phyloP scores from a whole-genome alignment of 2,329 filamentous ascomycete genomes.

The Botrytis sinoallii region DNA sequence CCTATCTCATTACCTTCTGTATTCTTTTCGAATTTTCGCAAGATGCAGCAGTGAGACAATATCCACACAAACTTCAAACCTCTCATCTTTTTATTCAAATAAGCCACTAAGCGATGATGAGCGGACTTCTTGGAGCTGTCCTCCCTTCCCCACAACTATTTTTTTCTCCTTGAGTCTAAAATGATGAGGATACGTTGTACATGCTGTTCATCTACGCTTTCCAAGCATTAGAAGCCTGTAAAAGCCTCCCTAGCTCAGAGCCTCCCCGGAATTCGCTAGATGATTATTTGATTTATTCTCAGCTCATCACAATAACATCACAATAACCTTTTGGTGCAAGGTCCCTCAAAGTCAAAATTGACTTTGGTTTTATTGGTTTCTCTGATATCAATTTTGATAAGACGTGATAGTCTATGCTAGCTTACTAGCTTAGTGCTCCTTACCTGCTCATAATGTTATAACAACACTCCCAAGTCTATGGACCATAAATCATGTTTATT shows the following conservation, averaged over 20 bases:
- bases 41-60: background rate
- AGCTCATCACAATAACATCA: background rate
- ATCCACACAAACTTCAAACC: background rate
- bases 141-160: background rate
- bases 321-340: background rate
- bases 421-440: background rate
- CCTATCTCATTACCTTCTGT: background rate
- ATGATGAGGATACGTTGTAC: rapidly evolving
- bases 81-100: background rate
- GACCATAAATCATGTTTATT: background rate
- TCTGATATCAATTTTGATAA: background rate
- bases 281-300: background rate
- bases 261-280: background rate
- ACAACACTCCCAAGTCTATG: too few species aligned
- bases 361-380: background rate
- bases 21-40: rapidly evolving
- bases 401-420: background rate
- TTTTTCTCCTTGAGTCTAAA: background rate
- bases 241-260: background rate
- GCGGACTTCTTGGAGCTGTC: background rate
- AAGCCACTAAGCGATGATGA: background rate
- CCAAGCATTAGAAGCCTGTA: background rate
- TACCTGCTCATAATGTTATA: background rate
- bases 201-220: background rate
- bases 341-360: background rate